phyloP scores from a whole-genome alignment of 176 grass and related monocot genomes.

The Echinochloa phyllopogon region DNA sequence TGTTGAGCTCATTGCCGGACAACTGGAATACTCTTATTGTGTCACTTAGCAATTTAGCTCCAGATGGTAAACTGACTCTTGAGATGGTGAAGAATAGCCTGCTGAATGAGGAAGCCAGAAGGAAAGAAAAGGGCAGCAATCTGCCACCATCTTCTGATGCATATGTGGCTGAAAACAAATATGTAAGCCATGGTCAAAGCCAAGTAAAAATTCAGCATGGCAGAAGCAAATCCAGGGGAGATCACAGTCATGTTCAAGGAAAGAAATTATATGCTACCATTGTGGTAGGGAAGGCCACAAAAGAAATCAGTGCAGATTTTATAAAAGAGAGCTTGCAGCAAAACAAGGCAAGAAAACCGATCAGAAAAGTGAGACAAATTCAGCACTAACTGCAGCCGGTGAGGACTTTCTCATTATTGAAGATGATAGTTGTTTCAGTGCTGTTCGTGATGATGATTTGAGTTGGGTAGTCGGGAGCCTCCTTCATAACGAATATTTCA shows the following conservation, averaged over 20 bases:
- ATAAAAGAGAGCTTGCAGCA: not conserved
- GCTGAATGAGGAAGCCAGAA: slow-evolving; percentile 12
- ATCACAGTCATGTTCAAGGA: not conserved
- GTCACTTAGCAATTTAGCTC: not conserved
- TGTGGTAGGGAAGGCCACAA: not conserved
- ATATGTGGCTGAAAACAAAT: not conserved
- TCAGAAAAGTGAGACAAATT: not conserved
- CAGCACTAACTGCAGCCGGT: not conserved
- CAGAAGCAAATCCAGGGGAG: not conserved
- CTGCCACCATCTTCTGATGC: too few relatives aligned
- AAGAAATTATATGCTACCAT: not conserved
- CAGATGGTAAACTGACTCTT: not conserved
- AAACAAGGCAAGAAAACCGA: not conserved
- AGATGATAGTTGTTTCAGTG: not conserved
- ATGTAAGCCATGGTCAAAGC: not conserved
- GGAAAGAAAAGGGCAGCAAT: not conserved
- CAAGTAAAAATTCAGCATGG: not conserved
- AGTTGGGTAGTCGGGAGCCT: not conserved
- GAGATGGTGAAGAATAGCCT: slow-evolving; percentile 4
- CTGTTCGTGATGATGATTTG: not conserved
- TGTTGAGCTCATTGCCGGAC: not conserved
- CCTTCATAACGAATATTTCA: not conserved
- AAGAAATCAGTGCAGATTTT: not conserved
- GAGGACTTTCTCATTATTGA: not conserved
- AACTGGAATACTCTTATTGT: slow-evolving; percentile 15